These are phyloP conservation scores for Monilinia aucupariae DNA, from an alignment of 2,329 filamentous ascomycete species.

Conservation along the genomic window DNA sequence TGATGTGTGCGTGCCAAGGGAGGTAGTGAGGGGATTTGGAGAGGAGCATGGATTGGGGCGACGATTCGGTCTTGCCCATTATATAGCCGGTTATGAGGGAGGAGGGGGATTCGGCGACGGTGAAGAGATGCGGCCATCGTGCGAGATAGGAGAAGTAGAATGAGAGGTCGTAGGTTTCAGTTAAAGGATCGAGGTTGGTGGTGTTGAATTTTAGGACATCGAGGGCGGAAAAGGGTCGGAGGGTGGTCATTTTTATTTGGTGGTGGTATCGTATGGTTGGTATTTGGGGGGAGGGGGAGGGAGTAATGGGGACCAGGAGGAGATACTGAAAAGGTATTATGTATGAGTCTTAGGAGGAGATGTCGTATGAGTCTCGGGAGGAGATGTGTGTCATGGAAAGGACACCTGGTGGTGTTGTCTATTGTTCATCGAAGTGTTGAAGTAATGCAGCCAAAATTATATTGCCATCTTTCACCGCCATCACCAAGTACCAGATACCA, in stretches of 20 bases:
- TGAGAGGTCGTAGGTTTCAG: conserved; percentile 93
- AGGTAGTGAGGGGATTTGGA: conserved; percentile 80
- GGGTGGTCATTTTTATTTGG: conserved; percentile 61
- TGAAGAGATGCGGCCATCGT: conserved; percentile 92
- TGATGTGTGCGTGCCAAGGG: conserved; percentile 99
- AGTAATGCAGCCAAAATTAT: neutral
- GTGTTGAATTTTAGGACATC: conserved; percentile 88
- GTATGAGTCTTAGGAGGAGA: neutral
- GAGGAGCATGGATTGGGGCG: conserved; percentile 66
- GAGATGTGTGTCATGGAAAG: neutral
- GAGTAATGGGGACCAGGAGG: neutral
- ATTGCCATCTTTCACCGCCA: conserved; percentile 3
- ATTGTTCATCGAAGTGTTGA: no score
- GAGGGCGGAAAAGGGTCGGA: conserved; percentile 75
- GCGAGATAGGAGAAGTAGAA: conserved; percentile 97
- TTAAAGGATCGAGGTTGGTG: conserved; percentile 91
- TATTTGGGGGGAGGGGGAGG: no score
- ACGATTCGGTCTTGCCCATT: conserved; percentile 94
- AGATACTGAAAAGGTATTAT: neutral
- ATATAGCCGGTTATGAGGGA: conserved; percentile 96
- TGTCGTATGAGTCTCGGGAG: no score
- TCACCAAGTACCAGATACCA: neutral
- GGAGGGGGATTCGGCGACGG: conserved; percentile 77
- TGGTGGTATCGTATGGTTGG: neutral
- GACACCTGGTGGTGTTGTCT: no score